Evolutionary conservation across 352 stramenopile species (phyloP), one percentile per base, ranked within the genome.

Genomic region (Pythium volutum): DNA sequence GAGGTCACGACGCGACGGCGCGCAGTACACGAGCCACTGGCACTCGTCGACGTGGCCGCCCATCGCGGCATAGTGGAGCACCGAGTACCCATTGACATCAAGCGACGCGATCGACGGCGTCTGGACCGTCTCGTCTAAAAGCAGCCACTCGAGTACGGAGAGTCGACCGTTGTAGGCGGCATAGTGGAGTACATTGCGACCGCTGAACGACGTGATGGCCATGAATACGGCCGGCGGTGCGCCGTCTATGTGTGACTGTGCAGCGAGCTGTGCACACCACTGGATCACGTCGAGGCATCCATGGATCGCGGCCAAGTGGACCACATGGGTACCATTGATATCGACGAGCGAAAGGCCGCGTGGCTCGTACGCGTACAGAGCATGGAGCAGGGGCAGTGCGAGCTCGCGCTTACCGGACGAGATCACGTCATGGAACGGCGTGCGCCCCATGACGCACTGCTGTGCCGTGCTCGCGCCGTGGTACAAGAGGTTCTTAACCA

Each of bases 61-160:
- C 75, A 88, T 82, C 0, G 77, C 71, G 7, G 82, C 82, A 48
- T 88, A 91, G 47, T 91, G 82, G 15, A 89, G 66, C 20, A 85
- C 55, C 18, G 80, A 84, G 49, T 86, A 85, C 10, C 75, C 75
- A 31, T 83, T 89, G 7, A 67, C 57, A 45, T 90, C 81, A 18
- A 87, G 47, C 9, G 74, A 61, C 14, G 39, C 53, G 15, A 81
- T 68, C 4, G 65, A 66, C 16, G 85, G 70, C 18, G 74, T 68
- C 11, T 22, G 58, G 22, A 18, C 48, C 8, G 59, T 60, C 3
- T 59, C 31, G 4, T 41, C 15, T 12, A 59, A 48, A 16, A 88
- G 52, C 3, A 87, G 58, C 77, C 77, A 89, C 36, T 83, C 62
- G 5, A 91, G 53, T 22, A 84, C 69, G 38, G 64, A 25, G 15